A percentile compares a stretch with the other conserved stretches of the same genome.
These are phyloP conservation scores for Imleria badia DNA, from an alignment of 768 basidiomycete genomes.

Conservation along the genomic window DNA sequence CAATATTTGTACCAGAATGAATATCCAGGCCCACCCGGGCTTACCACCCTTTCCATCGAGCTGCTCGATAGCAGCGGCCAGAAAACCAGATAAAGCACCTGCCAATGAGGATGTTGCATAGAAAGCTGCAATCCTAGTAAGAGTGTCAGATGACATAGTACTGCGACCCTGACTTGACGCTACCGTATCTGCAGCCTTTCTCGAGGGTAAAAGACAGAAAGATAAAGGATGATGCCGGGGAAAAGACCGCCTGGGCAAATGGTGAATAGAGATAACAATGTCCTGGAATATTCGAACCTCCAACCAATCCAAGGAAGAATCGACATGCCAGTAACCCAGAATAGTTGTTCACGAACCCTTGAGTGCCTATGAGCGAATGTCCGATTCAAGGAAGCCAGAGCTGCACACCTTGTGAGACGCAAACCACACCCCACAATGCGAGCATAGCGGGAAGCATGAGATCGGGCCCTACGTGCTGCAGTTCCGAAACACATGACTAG, in stretches of 20 bases:
- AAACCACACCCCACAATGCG: neutral
- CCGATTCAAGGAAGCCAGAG: neutral
- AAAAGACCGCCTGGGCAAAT: slow-evolving; percentile 47
- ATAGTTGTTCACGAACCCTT: slow-evolving; percentile 47
- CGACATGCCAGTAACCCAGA: slow-evolving; percentile 53
- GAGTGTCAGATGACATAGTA: slow-evolving; percentile 1
- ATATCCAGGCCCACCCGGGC: slow-evolving; percentile 62
- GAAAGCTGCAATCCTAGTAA: slow-evolving; percentile 36
- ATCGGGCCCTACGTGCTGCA: slow-evolving; percentile 1
- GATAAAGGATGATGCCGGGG: slow-evolving; percentile 55
- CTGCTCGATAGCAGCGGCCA: slow-evolving; percentile 55
- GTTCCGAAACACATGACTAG: neutral
- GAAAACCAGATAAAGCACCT: slow-evolving; percentile 58
- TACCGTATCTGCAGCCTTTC: slow-evolving; percentile 22
- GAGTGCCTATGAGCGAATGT: neutral
- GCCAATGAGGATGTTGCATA: slow-evolving; percentile 44
- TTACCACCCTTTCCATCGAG: slow-evolving; percentile 51
- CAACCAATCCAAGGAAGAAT: slow-evolving; percentile 50
- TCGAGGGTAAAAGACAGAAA: slow-evolving; percentile 47
- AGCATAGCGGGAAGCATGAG: neutral
- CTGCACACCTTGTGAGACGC: neutral
- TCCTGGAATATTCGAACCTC: slow-evolving; percentile 40
- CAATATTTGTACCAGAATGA: slow-evolving; percentile 44
- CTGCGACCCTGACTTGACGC: neutral
- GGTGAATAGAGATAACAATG: neutral